Percentiles rank a stretch among this genome's conserved stretches.
Evolutionary conservation across 2,329 filamentous ascomycete genomes (phyloP).

Genomic region (Clonostachys chloroleuca): DNA sequence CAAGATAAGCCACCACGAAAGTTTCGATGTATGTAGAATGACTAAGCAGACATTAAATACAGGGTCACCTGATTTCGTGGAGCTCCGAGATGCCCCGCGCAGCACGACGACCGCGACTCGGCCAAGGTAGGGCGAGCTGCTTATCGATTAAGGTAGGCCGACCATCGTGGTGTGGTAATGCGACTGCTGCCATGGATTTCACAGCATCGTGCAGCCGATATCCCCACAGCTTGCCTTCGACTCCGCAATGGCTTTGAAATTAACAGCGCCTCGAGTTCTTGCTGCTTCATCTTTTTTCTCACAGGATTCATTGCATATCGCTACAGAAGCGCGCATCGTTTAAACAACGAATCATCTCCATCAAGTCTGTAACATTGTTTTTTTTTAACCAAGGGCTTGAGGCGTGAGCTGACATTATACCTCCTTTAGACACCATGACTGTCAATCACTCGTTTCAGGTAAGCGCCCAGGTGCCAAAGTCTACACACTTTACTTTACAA

Average conservation of each 20-base stretch:
- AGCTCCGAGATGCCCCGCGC: constrained; percentile 1
- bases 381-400: too few species aligned
- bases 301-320: constrained; percentile 19
- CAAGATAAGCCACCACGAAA: not conserved
- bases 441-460: constrained; percentile 42
- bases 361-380: too few species aligned
- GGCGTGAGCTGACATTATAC: not conserved
- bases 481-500: constrained; percentile 4
- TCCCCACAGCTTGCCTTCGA: not conserved
- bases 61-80: constrained; percentile 2
- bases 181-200: not conserved
- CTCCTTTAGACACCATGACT: constrained; percentile 27
- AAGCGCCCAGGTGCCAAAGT: constrained; percentile 10
- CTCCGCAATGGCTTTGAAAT: constrained; percentile 16
- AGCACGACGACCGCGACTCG: not conserved
- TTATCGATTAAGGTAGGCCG: not conserved
- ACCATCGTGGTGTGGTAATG: not conserved
- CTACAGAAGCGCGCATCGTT: constrained; percentile 6
- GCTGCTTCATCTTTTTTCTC: constrained; percentile 19
- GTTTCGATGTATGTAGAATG: not conserved
- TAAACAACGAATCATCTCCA: too few species aligned
- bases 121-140: not conserved
- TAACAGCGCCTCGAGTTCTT: constrained; percentile 16
- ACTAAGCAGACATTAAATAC: not conserved
- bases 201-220: not conserved